Conservation (phyloP, 1,284 basidiomycete species). For the Marasmius oreades region DNA sequence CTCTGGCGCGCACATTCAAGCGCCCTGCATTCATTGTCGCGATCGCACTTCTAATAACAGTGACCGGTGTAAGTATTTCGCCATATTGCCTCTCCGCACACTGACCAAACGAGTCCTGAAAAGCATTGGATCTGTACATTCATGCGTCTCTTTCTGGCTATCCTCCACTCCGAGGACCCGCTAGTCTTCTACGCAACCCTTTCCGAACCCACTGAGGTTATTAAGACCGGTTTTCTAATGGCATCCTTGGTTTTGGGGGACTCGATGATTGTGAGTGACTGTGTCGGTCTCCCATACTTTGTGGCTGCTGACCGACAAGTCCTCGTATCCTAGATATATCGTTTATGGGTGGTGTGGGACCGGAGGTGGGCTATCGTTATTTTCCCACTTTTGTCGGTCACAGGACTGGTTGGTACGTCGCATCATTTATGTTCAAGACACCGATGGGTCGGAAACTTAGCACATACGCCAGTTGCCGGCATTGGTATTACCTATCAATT, state of each 20-base stretch:
- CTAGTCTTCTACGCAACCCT: neutral
- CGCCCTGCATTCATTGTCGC: neutral
- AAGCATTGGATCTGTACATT: neutral
- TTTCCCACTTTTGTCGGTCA: neutral
- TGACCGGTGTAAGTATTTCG: neutral
- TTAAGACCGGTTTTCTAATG: neutral
- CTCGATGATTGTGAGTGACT: neutral
- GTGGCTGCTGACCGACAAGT: neutral
- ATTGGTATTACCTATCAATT: neutral
- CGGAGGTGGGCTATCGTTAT: neutral
- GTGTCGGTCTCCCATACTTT: neutral
- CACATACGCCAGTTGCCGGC: neutral
- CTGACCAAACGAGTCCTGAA: neutral
- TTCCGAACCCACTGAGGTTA: neutral
- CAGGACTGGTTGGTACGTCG: neutral
- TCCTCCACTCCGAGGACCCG: neutral
- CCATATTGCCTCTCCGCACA: neutral
- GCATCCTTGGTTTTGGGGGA: neutral
- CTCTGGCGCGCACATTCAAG: neutral
- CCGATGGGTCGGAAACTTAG: neutral
- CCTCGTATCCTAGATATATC: neutral
- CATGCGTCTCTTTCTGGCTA: neutral
- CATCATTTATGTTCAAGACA: neutral
- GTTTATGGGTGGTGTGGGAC: neutral
- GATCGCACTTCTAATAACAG: neutral